These are phyloP conservation scores for Chytriomyces hyalinus DNA, from an alignment of 192 early-diverging fungal species.

Conservation along the genomic window DNA sequence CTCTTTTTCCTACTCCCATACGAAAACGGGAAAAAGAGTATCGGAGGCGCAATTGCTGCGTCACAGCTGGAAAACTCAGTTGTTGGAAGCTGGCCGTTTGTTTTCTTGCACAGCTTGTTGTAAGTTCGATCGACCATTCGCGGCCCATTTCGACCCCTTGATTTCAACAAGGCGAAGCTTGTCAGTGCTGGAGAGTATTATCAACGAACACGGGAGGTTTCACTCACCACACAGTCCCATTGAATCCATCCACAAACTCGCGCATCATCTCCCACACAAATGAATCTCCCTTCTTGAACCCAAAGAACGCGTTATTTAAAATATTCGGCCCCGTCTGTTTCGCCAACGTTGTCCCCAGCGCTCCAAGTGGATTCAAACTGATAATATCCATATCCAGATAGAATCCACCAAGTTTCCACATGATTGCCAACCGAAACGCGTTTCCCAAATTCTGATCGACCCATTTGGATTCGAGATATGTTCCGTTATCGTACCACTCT, in stretches of 20 bases:
- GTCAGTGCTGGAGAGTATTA: too few species aligned
- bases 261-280: slow-evolving; percentile 47
- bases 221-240: slow-evolving; percentile 34
- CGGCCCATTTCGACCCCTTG: neutral
- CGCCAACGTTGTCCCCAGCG: slow-evolving; percentile 30
- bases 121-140: neutral
- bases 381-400: slow-evolving; percentile 50
- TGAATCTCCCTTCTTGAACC: slow-evolving; percentile 35
- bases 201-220: too few species aligned
- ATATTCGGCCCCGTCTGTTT: slow-evolving; percentile 19
- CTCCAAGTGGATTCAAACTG: slow-evolving; percentile 37
- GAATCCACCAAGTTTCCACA: slow-evolving; percentile 39
- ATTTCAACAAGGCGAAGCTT: too few species aligned
- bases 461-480: slow-evolving; percentile 35
- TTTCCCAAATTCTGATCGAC: slow-evolving; percentile 44
- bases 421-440: slow-evolving; percentile 39
- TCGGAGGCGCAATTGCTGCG: neutral
- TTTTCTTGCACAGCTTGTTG: neutral
- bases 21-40: slow-evolving; percentile 5
- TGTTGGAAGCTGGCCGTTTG: neutral
- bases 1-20: neutral
- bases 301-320: slow-evolving; percentile 43
- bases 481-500: slow-evolving; percentile 32
- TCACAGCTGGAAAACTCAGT: neutral
- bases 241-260: slow-evolving; percentile 41